phyloP scores from a whole-genome alignment of 2,329 filamentous ascomycete species.

The Aotearoamyces nothofagi region DNA sequence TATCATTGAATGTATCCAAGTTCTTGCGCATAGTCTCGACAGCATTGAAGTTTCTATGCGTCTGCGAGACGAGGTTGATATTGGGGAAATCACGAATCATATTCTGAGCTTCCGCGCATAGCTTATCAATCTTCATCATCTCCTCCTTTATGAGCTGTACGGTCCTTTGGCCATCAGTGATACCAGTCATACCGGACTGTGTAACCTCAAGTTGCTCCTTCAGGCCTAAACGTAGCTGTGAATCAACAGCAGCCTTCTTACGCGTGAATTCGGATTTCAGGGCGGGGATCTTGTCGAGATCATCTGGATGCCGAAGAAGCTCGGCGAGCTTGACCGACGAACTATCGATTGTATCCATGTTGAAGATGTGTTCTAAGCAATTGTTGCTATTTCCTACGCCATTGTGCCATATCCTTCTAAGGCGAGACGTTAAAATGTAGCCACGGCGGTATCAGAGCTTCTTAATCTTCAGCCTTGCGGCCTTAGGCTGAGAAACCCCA shows the following conservation, averaged over 20 bases:
- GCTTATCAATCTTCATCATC: constrained; percentile 95
- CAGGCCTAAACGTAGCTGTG: constrained; percentile 74
- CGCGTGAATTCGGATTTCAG: constrained; percentile 87
- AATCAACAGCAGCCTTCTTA: constrained; percentile 85
- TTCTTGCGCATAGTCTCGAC: constrained; percentile 88
- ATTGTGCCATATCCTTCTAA: too few relatives aligned
- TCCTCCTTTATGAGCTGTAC: constrained; percentile 93
- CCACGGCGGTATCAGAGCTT: too few relatives aligned
- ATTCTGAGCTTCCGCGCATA: constrained; percentile 92
- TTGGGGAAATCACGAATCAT: constrained; percentile 95
- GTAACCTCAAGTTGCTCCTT: constrained; percentile 90
- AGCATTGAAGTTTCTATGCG: constrained; percentile 89
- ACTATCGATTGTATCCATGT: constrained; percentile 18
- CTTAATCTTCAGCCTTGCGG: too few relatives aligned
- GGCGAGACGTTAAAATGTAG: too few relatives aligned
- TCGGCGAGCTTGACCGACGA: constrained; percentile 58
- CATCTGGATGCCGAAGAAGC: constrained; percentile 86
- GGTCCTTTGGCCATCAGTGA: constrained; percentile 80
- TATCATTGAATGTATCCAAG: constrained; percentile 72
- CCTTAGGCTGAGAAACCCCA: too few relatives aligned
- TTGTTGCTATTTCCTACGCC: too few relatives aligned
- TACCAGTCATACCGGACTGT: constrained; percentile 78
- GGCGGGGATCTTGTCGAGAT: constrained; percentile 86
- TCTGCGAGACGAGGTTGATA: constrained; percentile 83
- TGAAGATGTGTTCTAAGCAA: too few relatives aligned